Conservation (phyloP, 768 basidiomycete genomes). For the Boletus reticulatus region DNA sequence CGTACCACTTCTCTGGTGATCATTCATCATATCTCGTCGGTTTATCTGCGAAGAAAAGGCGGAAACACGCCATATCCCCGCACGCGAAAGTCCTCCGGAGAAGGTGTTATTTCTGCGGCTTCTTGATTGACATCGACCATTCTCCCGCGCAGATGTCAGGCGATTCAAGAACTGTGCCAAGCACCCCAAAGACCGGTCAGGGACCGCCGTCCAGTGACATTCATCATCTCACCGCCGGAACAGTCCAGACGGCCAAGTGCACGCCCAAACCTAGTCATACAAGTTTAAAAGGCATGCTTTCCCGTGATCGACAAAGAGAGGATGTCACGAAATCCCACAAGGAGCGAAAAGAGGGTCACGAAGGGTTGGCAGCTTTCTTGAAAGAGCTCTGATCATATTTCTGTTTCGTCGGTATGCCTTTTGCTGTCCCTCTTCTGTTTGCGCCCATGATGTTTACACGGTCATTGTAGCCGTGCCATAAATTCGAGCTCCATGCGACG, state of each 20-base stretch:
- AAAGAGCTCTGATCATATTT: slow-evolving; percentile 14
- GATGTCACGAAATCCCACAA: slow-evolving; percentile 24
- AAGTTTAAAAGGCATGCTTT: slow-evolving; percentile 59
- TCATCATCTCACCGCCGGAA: neutral
- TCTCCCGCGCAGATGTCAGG: neutral
- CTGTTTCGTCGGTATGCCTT: neutral
- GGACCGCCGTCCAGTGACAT: neutral
- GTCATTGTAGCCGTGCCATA: neutral
- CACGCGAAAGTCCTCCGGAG: slow-evolving; percentile 4
- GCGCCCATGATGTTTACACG: neutral
- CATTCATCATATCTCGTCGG: slow-evolving; percentile 34
- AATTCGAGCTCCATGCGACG: too few species aligned
- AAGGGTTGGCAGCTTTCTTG: slow-evolving; percentile 53
- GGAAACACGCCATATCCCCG: slow-evolving; percentile 1
- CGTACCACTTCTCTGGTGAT: slow-evolving; percentile 42
- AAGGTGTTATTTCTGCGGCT: slow-evolving; percentile 23
- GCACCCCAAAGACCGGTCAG: neutral
- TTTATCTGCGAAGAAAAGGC: slow-evolving; percentile 22
- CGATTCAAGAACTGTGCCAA: neutral
- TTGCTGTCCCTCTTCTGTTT: neutral
- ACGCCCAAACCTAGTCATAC: slow-evolving; percentile 33
- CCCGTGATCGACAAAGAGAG: slow-evolving; percentile 52
- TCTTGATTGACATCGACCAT: neutral
- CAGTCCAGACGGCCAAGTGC: neutral
- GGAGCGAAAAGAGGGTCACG: slow-evolving; percentile 24